These are phyloP conservation scores for Carex cristatella DNA, from an alignment of 176 grass and related monocot species.

Conservation along the genomic window DNA sequence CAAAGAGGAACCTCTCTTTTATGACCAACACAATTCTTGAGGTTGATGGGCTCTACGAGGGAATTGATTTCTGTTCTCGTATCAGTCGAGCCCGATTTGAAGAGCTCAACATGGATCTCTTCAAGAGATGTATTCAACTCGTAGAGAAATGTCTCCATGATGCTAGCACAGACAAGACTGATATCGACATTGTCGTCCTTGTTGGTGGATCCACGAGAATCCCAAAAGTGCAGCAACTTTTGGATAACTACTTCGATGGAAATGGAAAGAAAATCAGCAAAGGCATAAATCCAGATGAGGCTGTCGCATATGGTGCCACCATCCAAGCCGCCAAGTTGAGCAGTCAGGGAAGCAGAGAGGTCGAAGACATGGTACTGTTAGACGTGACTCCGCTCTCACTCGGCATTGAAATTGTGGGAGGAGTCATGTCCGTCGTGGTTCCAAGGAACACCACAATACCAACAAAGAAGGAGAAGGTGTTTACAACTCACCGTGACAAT, in stretches of 20 bases:
- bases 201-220: conserved; percentile 29
- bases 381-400: conserved; percentile 16
- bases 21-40: neutral
- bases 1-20: conserved; percentile 26
- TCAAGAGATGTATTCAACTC: conserved; percentile 34
- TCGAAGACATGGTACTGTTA: conserved; percentile 7
- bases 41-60: conserved; percentile 23
- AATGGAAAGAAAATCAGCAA: conserved; percentile 12
- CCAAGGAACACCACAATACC: conserved; percentile 19
- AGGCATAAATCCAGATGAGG: conserved; percentile 25
- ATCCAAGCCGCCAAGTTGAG: neutral
- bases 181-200: conserved; percentile 24
- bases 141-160: conserved; percentile 25
- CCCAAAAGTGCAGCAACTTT: neutral
- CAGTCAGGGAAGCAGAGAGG: neutral
- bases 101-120: conserved; percentile 38
- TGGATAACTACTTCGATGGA: neutral
- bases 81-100: conserved; percentile 37
- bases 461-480: neutral
- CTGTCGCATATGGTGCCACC: conserved; percentile 8
- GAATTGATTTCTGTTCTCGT: conserved; percentile 27
- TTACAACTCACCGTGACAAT: neutral
- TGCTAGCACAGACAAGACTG: conserved; percentile 18
- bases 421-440: conserved; percentile 4
- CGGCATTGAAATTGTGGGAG: conserved; percentile 15